Base-by-base conservation (phyloP, 192 early-diverging fungal genomes). In the Entomortierella parvispora region DNA sequence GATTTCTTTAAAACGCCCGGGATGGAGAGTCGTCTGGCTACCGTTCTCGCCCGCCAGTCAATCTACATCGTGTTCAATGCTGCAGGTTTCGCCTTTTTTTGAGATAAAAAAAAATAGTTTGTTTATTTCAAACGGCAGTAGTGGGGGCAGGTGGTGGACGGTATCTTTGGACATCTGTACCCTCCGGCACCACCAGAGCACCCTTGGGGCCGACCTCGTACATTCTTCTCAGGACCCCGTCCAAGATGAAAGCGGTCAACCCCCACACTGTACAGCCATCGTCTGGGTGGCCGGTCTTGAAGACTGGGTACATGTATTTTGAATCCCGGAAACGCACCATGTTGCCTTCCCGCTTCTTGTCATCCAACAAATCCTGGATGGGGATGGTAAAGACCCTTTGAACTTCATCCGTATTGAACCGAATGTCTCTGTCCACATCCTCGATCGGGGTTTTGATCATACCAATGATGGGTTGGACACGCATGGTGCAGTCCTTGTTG, bases 221-320 rank as follows among this genome's bases (percentile, higher is more conserved):
- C 2, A 77, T 68, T 29, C 65, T 67, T n/a, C 74, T 55, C 47
- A 77, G 45, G 31, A 75, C 81, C 65, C 84, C 86, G 31, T 92
- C 74, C 51, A 96, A 63, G 28, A 96, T 86, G 80, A 90, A 94
- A 4, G 89, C 92, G 6, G 95, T 96, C 69, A 96, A 65, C 3
- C 93, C 93, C 93, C 91, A 94, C n/a, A 77, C 65, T 0, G 58
- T 61, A 34, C 74, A 77, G 1, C 20, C 68, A 2, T 89, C 33
- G 12, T 40, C 37, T 40, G 7, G 7, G 5, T 40, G 37, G 7
- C 37, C 62, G 71, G 84, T 42, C 53, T 59, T 81, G 90, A 11
- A 75, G 3, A 83, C 84, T 1, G 92, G 88, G 23, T 93, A 87
- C 40, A 80, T 47, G 26, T 89, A 60, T 2, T 80, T 65, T 0